A percentile compares a stretch with the other conserved stretches of the same genome.
These are phyloP conservation scores for Penicillium verhagenii DNA, from an alignment of 495 filamentous ascomycete species.

Conservation along the genomic window DNA sequence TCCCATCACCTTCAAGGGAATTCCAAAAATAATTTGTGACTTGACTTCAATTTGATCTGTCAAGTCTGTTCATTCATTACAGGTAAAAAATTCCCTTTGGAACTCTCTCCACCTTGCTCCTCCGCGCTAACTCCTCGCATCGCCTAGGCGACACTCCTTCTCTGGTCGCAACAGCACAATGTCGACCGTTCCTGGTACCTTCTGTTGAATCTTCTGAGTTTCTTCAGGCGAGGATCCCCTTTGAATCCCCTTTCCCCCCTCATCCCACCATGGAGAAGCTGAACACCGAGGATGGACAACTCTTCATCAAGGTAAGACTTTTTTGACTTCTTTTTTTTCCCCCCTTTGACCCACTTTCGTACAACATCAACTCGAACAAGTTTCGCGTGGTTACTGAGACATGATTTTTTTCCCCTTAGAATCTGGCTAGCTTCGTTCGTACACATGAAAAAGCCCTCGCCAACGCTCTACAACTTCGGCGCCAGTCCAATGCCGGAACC, in stretches of 20 bases:
- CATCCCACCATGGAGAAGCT: constrained; percentile 50
- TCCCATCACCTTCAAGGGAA: constrained; percentile 2
- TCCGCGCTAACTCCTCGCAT: constrained; percentile 16
- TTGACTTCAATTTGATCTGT: constrained; percentile 15
- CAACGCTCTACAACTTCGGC: constrained; percentile 84
- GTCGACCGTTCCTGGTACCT: constrained; percentile 34
- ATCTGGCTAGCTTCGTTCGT: constrained; percentile 91
- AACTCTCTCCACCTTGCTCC: not conserved
- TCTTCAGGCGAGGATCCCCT: constrained; percentile 29
- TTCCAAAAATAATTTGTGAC: not conserved
- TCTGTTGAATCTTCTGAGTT: constrained; percentile 42
- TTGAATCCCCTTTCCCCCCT: constrained; percentile 6
- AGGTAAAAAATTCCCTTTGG: constrained; percentile 2
- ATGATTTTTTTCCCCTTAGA: constrained; percentile 48
- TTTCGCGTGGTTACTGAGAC: constrained; percentile 1
- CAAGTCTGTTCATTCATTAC: constrained; percentile 11
- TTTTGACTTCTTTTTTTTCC: constrained; percentile 2
- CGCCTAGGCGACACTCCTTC: constrained; percentile 34
- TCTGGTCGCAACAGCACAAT: constrained; percentile 39
- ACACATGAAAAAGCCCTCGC: constrained; percentile 97
- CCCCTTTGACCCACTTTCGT: not conserved
- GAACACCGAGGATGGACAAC: constrained; percentile 78
- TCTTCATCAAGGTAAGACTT: constrained; percentile 74
- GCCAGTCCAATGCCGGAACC: constrained; percentile 64
- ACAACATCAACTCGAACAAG: not conserved